Evolutionary conservation across 805 yeast genomes (phyloP).

Genomic region (Wickerhamiella qilinensis): DNA sequence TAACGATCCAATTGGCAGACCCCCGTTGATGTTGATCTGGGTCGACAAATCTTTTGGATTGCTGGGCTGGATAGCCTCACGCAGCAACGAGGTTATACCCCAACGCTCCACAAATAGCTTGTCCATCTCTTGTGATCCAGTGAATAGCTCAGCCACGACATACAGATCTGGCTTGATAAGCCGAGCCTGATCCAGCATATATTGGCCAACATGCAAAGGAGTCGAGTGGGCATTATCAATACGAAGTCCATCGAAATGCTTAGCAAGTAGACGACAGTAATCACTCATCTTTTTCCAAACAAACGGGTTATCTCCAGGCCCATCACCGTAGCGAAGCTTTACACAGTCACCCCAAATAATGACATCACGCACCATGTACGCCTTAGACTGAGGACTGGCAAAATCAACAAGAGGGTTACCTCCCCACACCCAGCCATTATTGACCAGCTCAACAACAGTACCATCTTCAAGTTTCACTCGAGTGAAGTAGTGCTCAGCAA

Average conservation of each 20-base stretch:
- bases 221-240: conserved; percentile 95
- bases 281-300: conserved; percentile 78
- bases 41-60: conserved; percentile 73
- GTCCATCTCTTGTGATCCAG: conserved; percentile 86
- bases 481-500: conserved; percentile 81
- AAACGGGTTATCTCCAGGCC: conserved; percentile 70
- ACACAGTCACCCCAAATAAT: conserved; percentile 98
- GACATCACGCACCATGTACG: conserved; percentile 80
- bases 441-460: conserved; percentile 41
- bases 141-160: conserved; percentile 85
- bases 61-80: conserved; percentile 98
- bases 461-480: conserved; percentile 41
- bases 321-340: conserved; percentile 68
- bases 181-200: conserved; percentile 76
- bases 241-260: conserved; percentile 69
- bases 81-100: conserved; percentile 73
- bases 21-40: conserved; percentile 82
- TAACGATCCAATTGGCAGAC: conserved; percentile 86
- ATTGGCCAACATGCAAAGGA: conserved; percentile 87
- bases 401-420: conserved; percentile 89
- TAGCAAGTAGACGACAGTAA: conserved; percentile 59
- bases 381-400: conserved; percentile 64
- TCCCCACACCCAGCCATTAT: conserved; percentile 98
- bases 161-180: conserved; percentile 68
- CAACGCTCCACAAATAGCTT: conserved; percentile 77